Base-by-base conservation (phyloP, 2,329 filamentous ascomycete species). In the Monosporascus sp. region DNA sequence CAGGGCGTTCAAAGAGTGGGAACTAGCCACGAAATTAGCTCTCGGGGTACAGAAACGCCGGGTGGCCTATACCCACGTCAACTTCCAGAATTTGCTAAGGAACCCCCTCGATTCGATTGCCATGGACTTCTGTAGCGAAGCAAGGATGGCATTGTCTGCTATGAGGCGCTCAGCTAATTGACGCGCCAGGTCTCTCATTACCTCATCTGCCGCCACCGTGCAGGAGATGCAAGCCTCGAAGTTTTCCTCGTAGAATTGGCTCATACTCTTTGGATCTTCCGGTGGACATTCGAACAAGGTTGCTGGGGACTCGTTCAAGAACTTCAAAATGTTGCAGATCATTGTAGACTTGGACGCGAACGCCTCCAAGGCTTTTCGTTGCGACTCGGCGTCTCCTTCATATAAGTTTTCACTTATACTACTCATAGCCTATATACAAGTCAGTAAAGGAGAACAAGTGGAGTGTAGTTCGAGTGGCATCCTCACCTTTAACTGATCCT, bases 181-280 rank as follows among this genome's bases (percentile, higher is more conserved):
- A 5, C 72, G 71, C 6, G 80, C 78, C 18, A 79, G 69, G 44
- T 68, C 69, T 37, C 81, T 71, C 37, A 83, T 70, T 2, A 71
- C 69, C 37, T 77, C 70, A 50, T 83, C 75, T 8, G 76, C 66
- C 0, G 79, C 81, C 38, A 83, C 65, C 41, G 83, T 70, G 57
- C 79, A 83, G 9, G 77, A 75, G 20, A 83, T 65, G 52, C 84
- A 78, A 0, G 77, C 73, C 46, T 75, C 73, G 37, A 82, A 73
- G 25, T 80, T 74, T 43, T 74, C 71, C 53, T 74, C 68, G 48
- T 73, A 75, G 51, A 74, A 76, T 3, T 56, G 55, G 22, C 70
- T 67, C 48, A 68, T 69, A 8, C 71, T 71, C 6, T 63, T 55
- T 3, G 58, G 59, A 15, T 71, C 67, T 17, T 58, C 55, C 9